A percentile compares a stretch with the other conserved stretches of the same genome.
These are phyloP conservation scores for Sporothrix phasma DNA, from an alignment of 2,329 filamentous ascomycete genomes.

Conservation along the genomic window DNA sequence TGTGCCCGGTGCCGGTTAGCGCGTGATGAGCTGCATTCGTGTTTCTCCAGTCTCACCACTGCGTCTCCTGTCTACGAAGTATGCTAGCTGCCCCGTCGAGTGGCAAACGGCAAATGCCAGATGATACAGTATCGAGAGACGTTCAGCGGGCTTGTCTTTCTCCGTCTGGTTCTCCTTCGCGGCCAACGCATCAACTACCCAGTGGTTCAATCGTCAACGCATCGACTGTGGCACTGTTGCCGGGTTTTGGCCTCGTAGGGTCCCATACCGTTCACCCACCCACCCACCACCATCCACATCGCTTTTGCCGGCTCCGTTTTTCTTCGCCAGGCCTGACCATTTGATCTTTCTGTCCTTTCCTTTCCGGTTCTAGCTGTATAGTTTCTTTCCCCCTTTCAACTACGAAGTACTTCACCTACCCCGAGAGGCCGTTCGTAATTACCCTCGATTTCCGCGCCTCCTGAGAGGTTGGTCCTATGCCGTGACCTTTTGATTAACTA, in stretches of 20 bases:
- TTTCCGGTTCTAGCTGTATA: not conserved
- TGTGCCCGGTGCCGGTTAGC: not conserved
- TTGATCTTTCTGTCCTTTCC: not conserved
- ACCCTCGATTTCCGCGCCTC: conserved; percentile 15
- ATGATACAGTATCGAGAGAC: too few relatives aligned
- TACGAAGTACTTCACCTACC: not conserved
- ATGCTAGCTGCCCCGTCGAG: too few relatives aligned
- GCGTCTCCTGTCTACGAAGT: too few relatives aligned
- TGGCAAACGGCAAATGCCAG: too few relatives aligned
- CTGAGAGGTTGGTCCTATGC: conserved; percentile 10
- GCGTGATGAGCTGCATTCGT: too few relatives aligned
- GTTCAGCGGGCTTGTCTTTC: too few relatives aligned
- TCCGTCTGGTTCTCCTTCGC: too few relatives aligned
- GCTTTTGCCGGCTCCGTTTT: not conserved
- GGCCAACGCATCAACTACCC: too few relatives aligned
- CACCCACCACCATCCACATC: not conserved
- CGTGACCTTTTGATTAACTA: not conserved
- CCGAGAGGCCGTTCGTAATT: conserved; percentile 16
- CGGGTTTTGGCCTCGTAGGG: not conserved
- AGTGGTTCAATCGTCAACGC: not conserved
- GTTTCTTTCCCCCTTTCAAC: not conserved
- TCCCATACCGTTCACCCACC: not conserved
- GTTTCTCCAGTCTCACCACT: too few relatives aligned
- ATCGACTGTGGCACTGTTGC: not conserved
- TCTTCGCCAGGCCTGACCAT: not conserved